These are phyloP conservation scores for Lipomyces kockii DNA, from an alignment of 805 yeast genomes.

Conservation along the genomic window DNA sequence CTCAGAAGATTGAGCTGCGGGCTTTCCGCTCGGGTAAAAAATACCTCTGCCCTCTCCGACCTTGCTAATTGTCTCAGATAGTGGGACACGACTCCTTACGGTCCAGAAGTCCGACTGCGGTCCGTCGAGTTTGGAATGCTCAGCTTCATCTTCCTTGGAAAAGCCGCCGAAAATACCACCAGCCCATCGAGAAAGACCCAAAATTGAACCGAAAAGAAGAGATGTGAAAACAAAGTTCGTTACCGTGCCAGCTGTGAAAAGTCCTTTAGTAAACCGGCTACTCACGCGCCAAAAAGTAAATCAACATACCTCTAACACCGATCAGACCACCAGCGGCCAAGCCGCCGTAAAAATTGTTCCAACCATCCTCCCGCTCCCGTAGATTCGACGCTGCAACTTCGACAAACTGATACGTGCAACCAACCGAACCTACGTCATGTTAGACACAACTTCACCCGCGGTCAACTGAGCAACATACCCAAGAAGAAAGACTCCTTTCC, in stretches of 20 bases:
- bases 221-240: constrained; percentile 20
- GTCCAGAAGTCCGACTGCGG: constrained; percentile 67
- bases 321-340: constrained; percentile 27
- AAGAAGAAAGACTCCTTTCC: constrained; percentile 9
- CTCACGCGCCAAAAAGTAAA: not conserved
- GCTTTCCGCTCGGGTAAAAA: constrained; percentile 17
- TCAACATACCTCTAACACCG: constrained; percentile 15
- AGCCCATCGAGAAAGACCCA: constrained; percentile 53
- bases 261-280: not conserved
- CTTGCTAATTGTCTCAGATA: constrained; percentile 76
- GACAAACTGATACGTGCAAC: constrained; percentile 53
- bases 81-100: constrained; percentile 76
- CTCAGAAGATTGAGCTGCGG: not conserved
- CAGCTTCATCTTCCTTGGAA: constrained; percentile 44
- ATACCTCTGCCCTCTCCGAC: constrained; percentile 56
- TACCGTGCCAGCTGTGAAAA: constrained; percentile 15
- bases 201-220: constrained; percentile 26
- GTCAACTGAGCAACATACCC: constrained; percentile 13
- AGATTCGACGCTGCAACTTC: constrained; percentile 59
- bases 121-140: constrained; percentile 27
- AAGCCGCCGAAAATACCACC: constrained; percentile 49
- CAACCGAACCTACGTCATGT: constrained; percentile 53
- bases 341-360: constrained; percentile 48
- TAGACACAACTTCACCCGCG: not conserved
- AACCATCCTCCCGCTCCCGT: constrained; percentile 65